Conservation (phyloP, 495 filamentous ascomycete genomes). For the Stereocaulon alpinum region DNA sequence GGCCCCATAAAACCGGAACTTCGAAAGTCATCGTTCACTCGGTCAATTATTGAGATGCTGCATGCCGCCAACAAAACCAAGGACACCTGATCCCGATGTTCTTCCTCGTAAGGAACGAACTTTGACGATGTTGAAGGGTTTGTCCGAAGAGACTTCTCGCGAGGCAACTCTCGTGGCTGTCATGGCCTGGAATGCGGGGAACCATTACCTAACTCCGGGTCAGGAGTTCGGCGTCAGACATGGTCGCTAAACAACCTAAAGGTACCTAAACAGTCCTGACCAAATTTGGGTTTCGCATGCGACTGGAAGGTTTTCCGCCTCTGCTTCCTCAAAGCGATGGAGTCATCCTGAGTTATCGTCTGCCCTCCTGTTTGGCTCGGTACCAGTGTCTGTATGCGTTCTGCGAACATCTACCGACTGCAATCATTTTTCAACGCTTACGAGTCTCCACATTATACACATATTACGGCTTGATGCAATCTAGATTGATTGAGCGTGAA, state of each 20-base stretch:
- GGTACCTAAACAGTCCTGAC: background rate
- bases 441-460: background rate
- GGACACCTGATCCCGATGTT: too few species aligned
- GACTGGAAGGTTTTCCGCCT: background rate
- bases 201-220: background rate
- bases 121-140: background rate
- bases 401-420: background rate
- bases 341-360: background rate
- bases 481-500: too few species aligned
- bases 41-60: background rate
- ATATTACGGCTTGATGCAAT: too few species aligned
- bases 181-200: conserved; percentile 3
- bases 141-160: background rate
- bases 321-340: background rate
- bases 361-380: conserved; percentile 2
- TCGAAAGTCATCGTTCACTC: too few species aligned
- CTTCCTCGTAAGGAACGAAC: background rate
- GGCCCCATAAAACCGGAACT: too few species aligned
- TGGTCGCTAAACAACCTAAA: background rate
- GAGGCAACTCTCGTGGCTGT: background rate
- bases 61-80: background rate
- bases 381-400: background rate
- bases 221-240: background rate
- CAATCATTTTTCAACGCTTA: background rate
- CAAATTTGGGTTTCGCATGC: background rate